These are phyloP conservation scores for Durio zibethinus DNA, from an alignment of 345 rosid species.

Conservation along the genomic window DNA sequence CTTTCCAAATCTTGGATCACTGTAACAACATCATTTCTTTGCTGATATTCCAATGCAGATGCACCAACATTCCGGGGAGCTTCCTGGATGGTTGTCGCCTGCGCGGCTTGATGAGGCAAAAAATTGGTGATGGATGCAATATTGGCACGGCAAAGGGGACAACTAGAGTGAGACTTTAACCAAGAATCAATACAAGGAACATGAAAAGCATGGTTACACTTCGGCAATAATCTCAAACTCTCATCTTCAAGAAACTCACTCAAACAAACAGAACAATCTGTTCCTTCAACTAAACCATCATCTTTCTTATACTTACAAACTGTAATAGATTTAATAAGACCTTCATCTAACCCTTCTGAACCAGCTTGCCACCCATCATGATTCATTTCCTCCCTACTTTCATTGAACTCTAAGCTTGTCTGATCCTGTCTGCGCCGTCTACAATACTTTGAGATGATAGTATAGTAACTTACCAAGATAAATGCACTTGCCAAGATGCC, in stretches of 20 bases:
- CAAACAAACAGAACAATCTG: constrained; percentile 70
- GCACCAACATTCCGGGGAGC: background rate
- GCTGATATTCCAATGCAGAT: constrained; percentile 22
- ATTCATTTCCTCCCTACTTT: constrained; percentile 9
- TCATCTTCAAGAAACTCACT: constrained; percentile 73
- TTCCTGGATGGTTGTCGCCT: background rate
- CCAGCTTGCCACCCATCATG: constrained; percentile 16
- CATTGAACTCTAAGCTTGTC: constrained; percentile 7
- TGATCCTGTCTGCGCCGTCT: constrained; percentile 20
- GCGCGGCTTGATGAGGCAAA: background rate
- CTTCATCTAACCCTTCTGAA: constrained; percentile 52
- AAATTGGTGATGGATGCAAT: constrained; percentile 27
- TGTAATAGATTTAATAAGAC: constrained; percentile 48
- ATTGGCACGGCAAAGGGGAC: constrained; percentile 79
- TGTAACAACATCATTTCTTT: constrained; percentile 29
- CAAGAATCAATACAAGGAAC: constrained; percentile 82
- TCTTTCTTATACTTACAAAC: constrained; percentile 49
- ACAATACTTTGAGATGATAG: constrained; percentile 65
- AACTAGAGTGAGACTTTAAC: constrained; percentile 74
- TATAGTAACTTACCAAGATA: constrained; percentile 67
- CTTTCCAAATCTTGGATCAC: constrained; percentile 41
- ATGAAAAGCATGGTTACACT: constrained; percentile 84
- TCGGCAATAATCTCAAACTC: constrained; percentile 61
- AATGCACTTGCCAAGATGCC: constrained; percentile 70
- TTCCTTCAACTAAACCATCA: constrained; percentile 57